Percentiles rank a stretch among this genome's conserved stretches.
These are phyloP conservation scores for Ligustrum vulgare DNA, from an alignment of 257 asterid genomes.

Conservation along the genomic window DNA sequence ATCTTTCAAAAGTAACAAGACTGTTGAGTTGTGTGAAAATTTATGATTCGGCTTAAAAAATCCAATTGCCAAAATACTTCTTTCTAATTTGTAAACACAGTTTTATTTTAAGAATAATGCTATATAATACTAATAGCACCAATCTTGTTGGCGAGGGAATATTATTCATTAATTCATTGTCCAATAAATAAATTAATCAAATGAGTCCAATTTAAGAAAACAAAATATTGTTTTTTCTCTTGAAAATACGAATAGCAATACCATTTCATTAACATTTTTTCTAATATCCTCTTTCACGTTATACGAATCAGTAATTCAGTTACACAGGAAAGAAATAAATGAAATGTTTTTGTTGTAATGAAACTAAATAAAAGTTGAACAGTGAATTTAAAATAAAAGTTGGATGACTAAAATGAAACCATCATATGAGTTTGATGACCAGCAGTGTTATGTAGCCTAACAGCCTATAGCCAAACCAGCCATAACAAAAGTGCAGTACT, in stretches of 20 bases:
- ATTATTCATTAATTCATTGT: too few relatives aligned
- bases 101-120: too few relatives aligned
- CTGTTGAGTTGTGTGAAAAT: neutral
- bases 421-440: neutral
- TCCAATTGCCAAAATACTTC: too few relatives aligned
- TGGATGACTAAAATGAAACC: neutral
- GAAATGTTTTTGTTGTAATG: neutral
- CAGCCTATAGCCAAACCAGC: neutral
- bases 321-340: neutral
- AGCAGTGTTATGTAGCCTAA: neutral
- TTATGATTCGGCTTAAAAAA: neutral
- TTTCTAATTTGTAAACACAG: too few relatives aligned
- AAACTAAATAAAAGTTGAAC: neutral
- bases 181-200: too few relatives aligned
- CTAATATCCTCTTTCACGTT: neutral
- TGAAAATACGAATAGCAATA: neutral
- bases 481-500: neutral
- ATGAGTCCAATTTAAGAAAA: too few relatives aligned
- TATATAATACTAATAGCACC: too few relatives aligned
- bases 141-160: too few relatives aligned
- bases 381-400: neutral
- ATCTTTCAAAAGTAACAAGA: neutral
- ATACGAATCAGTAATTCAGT: neutral
- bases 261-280: neutral
- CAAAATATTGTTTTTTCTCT: too few relatives aligned